Conservation (phyloP, 1,284 basidiomycete species). For the Ceratobasidium theobromae region DNA sequence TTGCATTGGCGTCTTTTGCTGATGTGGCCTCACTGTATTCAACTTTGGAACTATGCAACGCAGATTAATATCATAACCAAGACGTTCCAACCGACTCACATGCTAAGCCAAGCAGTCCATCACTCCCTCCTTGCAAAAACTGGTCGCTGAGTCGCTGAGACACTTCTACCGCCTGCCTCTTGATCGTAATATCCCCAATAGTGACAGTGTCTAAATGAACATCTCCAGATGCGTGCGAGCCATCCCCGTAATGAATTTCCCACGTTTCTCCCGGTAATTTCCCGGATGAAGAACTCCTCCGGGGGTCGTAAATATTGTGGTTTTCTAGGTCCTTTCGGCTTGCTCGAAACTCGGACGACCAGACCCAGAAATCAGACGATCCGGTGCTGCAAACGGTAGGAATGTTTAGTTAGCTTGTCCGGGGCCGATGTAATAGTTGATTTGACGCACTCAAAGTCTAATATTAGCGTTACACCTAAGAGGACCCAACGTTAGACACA, state of each 20-base stretch:
- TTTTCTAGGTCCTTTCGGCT: constrained; percentile 2
- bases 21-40: constrained; percentile 31
- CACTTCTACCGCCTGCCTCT: constrained; percentile 32
- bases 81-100: constrained; percentile 12
- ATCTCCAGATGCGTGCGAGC: constrained; percentile 31
- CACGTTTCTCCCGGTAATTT: constrained; percentile 25
- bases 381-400: constrained; percentile 15
- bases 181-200: constrained; percentile 31
- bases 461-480: not conserved
- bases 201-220: constrained; percentile 32
- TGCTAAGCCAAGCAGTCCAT: constrained; percentile 34
- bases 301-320: constrained; percentile 33
- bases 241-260: constrained; percentile 34
- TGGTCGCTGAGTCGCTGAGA: constrained; percentile 27
- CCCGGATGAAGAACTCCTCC: constrained; percentile 21
- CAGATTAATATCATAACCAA: not conserved
- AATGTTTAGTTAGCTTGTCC: not conserved
- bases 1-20: constrained; percentile 34
- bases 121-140: constrained; percentile 28
- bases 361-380: constrained; percentile 34
- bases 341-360: constrained; percentile 29
- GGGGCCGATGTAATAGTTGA: not conserved
- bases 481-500: not conserved
- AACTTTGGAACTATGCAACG: constrained; percentile 7
- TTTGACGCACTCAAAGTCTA: too few species aligned